Conservation (phyloP, 177 flowering plant genomes). For the Vitis hybrid region DNA sequence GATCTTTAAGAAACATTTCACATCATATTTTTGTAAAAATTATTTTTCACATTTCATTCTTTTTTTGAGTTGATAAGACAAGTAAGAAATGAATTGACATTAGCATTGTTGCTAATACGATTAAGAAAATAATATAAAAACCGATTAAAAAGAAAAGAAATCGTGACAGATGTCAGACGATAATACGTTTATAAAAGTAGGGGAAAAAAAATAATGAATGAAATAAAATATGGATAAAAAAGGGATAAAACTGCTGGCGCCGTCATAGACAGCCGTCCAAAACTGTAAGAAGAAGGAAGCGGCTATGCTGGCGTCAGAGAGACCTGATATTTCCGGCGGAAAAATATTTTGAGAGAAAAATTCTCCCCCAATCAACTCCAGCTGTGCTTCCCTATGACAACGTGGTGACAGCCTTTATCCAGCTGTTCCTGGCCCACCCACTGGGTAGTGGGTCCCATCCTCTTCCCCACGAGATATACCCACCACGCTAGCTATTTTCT, state of each 20-base stretch:
- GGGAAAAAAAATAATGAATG: background rate
- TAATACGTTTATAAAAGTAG: too few species aligned
- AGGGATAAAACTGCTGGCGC: background rate
- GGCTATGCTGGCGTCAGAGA: conserved; percentile 16
- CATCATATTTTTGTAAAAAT: too few species aligned
- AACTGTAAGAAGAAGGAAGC: background rate
- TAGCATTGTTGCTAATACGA: too few species aligned
- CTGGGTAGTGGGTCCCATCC: background rate
- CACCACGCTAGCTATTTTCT: background rate
- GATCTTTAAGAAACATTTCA: too few species aligned
- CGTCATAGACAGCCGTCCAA: conserved; percentile 15
- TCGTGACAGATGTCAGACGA: too few species aligned
- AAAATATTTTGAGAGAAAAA: background rate
- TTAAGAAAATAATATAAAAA: too few species aligned
- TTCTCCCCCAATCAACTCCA: conserved; percentile 10
- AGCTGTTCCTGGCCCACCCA: conserved; percentile 29
- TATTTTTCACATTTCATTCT: too few species aligned
- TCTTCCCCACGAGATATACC: background rate
- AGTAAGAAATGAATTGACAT: too few species aligned
- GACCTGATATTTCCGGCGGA: background rate
- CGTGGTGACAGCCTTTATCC: conserved; percentile 33
- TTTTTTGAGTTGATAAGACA: too few species aligned
- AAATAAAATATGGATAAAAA: background rate
- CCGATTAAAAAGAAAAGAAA: too few species aligned
- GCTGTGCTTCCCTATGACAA: conserved; percentile 12